These are phyloP conservation scores for Pseudogymnoascus sp. DNA, from an alignment of 2,329 filamentous ascomycete genomes.

Conservation along the genomic window DNA sequence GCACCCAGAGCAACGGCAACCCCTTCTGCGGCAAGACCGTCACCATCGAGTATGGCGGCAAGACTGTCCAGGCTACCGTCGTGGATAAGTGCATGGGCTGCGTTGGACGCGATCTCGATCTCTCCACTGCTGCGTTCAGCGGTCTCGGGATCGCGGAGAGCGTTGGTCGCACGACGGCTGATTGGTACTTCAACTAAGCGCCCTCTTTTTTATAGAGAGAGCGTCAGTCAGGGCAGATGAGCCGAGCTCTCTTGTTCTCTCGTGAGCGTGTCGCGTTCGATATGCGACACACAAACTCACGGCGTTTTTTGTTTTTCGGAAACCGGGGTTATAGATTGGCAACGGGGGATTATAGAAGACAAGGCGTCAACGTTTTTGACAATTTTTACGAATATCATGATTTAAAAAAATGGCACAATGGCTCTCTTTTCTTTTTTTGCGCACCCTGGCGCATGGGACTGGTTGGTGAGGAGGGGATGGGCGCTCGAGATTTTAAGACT, in stretches of 20 bases:
- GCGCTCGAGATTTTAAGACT: background rate
- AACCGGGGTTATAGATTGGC: background rate
- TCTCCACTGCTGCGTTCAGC: conserved; percentile 50
- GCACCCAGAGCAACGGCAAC: conserved; percentile 54
- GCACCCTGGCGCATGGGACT: background rate
- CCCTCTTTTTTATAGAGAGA: no score
- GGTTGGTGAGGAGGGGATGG: background rate
- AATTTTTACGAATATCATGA: conserved; percentile 5
- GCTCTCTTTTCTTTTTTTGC: background rate
- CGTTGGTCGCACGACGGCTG: conserved; percentile 36
- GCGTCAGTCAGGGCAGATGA: background rate
- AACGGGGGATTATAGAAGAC: background rate
- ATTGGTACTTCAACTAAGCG: conserved; percentile 41
- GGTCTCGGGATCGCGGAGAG: conserved; percentile 42
- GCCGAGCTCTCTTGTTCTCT: background rate
- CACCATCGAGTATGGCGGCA: conserved; percentile 54
- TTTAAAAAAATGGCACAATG: background rate
- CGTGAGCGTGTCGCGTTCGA: background rate
- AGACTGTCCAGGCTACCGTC: conserved; percentile 50
- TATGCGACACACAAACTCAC: background rate
- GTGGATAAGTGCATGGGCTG: conserved; percentile 75
- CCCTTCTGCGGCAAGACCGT: conserved; percentile 64
- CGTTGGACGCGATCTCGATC: conserved; percentile 47
- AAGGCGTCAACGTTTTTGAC: background rate
- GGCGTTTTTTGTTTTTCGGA: background rate